Evolutionary conservation across 192 early-diverging fungal species (phyloP).

Genomic region (Entomortierella beljakovae): DNA sequence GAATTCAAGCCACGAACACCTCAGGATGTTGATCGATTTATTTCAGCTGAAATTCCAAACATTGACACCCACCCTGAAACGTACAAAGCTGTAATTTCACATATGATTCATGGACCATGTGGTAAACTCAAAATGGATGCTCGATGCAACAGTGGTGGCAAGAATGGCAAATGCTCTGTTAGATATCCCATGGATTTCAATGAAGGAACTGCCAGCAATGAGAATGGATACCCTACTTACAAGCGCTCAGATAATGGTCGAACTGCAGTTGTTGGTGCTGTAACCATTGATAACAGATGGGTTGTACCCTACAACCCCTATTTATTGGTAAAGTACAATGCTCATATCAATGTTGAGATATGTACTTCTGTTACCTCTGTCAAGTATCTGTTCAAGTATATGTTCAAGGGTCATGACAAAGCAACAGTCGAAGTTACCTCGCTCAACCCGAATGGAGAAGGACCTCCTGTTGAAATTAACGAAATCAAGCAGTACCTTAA

Average conservation of each 20-base stretch:
- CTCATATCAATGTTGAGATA: conserved; percentile 48
- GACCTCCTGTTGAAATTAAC: too few species aligned
- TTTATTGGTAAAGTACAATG: conserved; percentile 30
- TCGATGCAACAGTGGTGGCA: neutral
- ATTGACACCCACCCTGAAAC: neutral
- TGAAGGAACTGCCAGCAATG: neutral
- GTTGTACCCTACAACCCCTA: conserved; percentile 32
- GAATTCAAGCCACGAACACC: neutral
- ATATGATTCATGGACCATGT: neutral
- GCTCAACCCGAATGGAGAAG: too few species aligned
- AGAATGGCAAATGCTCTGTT: conserved; percentile 19
- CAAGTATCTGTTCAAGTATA: conserved; percentile 27
- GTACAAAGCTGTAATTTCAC: neutral
- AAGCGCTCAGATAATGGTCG: neutral
- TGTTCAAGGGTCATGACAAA: conserved; percentile 28
- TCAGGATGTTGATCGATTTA: neutral
- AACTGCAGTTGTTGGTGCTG: neutral
- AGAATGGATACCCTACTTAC: conserved; percentile 29
- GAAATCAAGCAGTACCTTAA: conserved; percentile 10
- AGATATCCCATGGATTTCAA: conserved; percentile 3
- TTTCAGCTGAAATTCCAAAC: neutral
- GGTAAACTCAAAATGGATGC: neutral
- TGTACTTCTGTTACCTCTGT: conserved; percentile 7
- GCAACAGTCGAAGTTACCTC: neutral
- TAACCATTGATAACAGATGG: conserved; percentile 27